These are phyloP conservation scores for Nemania serpens DNA, from an alignment of 2,329 filamentous ascomycete species.

Conservation along the genomic window DNA sequence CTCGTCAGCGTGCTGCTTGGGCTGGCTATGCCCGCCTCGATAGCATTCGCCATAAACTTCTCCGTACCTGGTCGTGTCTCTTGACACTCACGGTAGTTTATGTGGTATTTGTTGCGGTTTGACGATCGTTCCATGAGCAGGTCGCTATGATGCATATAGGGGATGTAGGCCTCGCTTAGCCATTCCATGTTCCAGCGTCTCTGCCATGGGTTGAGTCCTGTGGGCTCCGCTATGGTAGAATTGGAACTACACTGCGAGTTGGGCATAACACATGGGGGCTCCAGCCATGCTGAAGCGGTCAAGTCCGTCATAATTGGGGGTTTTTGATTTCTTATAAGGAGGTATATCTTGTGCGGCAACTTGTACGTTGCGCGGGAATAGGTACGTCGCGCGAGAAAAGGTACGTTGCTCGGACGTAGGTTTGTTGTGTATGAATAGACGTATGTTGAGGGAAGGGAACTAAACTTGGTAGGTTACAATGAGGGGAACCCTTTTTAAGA, in stretches of 20 bases:
- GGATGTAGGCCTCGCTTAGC: slow-evolving; percentile 8
- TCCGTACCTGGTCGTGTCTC: neutral
- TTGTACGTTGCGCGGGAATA: no score
- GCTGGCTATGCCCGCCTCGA: neutral
- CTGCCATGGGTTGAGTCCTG: slow-evolving; percentile 1
- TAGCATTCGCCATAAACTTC: neutral
- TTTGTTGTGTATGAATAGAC: no score
- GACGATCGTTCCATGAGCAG: neutral
- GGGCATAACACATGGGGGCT: neutral
- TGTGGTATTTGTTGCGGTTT: neutral
- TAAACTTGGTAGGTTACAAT: no score
- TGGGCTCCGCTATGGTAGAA: neutral
- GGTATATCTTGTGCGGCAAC: neutral
- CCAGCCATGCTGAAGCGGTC: neutral
- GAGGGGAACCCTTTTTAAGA: no score
- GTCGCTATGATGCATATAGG: neutral
- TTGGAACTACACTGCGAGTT: neutral
- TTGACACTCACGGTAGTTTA: neutral
- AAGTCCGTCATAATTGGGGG: neutral
- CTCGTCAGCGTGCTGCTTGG: neutral
- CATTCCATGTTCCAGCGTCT: slow-evolving; percentile 7
- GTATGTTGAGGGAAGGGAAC: no score
- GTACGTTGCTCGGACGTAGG: no score
- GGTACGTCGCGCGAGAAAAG: no score
- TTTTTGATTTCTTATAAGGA: neutral